A percentile compares a stretch with the other conserved stretches of the same genome.
Conservation (phyloP, 2,329 filamentous ascomycete species). For the Colletotrichum acutatum region DNA sequence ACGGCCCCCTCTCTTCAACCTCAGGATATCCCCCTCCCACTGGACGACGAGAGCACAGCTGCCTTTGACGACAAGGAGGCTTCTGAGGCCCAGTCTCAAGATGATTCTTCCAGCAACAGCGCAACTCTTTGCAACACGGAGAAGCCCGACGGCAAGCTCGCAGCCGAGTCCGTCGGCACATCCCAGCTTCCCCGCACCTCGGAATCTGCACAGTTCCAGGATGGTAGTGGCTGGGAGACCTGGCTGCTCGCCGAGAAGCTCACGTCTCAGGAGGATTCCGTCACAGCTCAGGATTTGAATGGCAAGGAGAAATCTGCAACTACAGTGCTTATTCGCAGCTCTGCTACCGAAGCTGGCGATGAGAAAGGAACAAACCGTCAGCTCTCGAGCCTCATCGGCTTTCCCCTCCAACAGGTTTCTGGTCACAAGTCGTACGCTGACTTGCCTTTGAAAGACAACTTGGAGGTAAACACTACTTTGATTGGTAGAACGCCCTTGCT, state of each 20-base stretch:
- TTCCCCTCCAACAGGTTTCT: not conserved
- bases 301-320: not conserved
- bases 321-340: not conserved
- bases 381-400: too few relatives aligned
- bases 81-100: not conserved
- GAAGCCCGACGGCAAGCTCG: not conserved
- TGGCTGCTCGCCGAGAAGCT: slow-evolving; percentile 32
- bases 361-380: too few relatives aligned
- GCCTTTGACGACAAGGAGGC: not conserved
- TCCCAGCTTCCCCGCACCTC: not conserved
- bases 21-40: not conserved
- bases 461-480: not conserved
- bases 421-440: not conserved
- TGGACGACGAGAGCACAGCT: not conserved
- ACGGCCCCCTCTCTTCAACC: not conserved
- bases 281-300: not conserved
- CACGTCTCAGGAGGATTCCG: not conserved
- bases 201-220: slow-evolving; percentile 22
- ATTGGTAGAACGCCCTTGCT: not conserved
- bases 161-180: not conserved
- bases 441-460: not conserved
- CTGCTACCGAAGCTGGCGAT: too few relatives aligned
- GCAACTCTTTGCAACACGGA: not conserved
- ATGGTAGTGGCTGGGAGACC: slow-evolving; percentile 12
- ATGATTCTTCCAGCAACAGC: not conserved